These are phyloP conservation scores for Domatiomyces catenatus DNA, from an alignment of 2,329 filamentous ascomycete species.

Conservation along the genomic window DNA sequence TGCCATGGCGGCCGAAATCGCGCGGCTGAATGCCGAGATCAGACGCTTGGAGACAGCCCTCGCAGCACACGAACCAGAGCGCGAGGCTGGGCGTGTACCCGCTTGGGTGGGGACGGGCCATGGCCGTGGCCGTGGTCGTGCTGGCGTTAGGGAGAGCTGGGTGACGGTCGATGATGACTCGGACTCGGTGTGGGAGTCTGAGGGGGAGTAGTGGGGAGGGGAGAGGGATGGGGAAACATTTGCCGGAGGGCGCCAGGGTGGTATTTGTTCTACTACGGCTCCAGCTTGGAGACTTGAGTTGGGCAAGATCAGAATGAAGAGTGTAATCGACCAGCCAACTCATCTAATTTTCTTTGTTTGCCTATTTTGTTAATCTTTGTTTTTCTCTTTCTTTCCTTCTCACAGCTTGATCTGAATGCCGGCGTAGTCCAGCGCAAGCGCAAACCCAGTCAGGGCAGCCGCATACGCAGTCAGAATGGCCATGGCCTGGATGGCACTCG, in stretches of 20 bases:
- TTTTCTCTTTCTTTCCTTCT: no score
- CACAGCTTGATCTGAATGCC: conserved; percentile 22
- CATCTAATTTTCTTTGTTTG: no score
- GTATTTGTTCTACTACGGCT: no score
- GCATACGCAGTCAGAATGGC: conserved; percentile 61
- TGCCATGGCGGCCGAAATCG: background rate
- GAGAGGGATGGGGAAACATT: no score
- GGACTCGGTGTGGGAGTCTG: no score
- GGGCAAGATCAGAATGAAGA: no score
- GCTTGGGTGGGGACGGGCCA: no score
- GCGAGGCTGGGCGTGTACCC: background rate
- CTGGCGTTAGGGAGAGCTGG: background rate
- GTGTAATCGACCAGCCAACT: no score
- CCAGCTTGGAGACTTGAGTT: no score
- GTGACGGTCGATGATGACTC: background rate
- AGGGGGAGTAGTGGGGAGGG: background rate
- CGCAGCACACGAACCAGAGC: background rate
- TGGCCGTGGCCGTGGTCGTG: no score
- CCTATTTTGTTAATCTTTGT: no score
- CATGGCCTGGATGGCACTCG: conserved; percentile 50
- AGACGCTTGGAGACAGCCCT: background rate
- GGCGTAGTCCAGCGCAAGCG: conserved; percentile 29
- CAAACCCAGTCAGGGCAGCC: conserved; percentile 48
- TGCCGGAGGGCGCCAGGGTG: no score
- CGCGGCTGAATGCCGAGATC: background rate